Conservation (phyloP, 768 basidiomycete genomes). For the Mycena sanguinolenta region DNA sequence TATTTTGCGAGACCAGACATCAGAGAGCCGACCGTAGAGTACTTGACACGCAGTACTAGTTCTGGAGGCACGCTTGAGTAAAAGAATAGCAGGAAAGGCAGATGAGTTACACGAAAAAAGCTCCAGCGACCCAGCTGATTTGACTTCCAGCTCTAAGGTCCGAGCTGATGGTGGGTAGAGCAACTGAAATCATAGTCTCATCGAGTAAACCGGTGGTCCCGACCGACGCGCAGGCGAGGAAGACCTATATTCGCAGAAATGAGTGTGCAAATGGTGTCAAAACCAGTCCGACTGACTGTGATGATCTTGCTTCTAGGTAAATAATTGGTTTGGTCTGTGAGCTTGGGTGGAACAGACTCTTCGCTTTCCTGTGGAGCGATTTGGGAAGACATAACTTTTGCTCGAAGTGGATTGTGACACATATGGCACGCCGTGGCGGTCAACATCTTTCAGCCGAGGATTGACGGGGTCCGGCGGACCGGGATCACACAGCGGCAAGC, state of each 20-base stretch:
- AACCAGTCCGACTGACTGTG: constrained; percentile 34
- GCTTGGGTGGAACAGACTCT: constrained; percentile 1
- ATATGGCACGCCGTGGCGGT: too few species aligned
- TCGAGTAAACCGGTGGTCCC: constrained; percentile 63
- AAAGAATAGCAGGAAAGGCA: neutral
- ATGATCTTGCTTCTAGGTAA: constrained; percentile 64
- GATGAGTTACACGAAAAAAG: constrained; percentile 56
- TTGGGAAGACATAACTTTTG: neutral
- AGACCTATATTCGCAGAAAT: constrained; percentile 45
- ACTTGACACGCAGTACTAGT: constrained; percentile 64
- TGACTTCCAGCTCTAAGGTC: constrained; percentile 63
- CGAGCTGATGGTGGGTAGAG: constrained; percentile 65
- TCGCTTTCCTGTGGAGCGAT: neutral
- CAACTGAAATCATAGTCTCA: constrained; percentile 70
- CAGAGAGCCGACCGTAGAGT: constrained; percentile 58
- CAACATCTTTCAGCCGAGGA: too few species aligned
- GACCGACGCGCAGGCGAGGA: constrained; percentile 62
- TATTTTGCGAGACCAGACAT: constrained; percentile 64
- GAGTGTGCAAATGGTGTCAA: neutral
- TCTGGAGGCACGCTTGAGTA: constrained; percentile 15
- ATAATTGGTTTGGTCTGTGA: constrained; percentile 74
- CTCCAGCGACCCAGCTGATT: constrained; percentile 66
- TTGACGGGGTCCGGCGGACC: too few species aligned
- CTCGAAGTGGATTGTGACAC: neutral
- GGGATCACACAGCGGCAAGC: too few species aligned